Conservation (phyloP, 140 eudicot species). For the Oenanthe javanica region DNA sequence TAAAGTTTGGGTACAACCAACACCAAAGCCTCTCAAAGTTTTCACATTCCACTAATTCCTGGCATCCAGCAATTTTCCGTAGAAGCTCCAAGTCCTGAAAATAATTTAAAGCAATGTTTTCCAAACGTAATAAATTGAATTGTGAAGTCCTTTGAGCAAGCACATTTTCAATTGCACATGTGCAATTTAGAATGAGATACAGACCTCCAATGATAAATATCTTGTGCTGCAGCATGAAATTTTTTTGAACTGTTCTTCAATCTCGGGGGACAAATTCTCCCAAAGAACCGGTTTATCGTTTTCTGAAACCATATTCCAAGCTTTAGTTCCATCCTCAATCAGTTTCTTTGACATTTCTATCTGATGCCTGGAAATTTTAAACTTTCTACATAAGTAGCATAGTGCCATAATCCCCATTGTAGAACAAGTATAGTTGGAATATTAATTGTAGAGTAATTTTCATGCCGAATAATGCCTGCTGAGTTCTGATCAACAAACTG, state of each 20-base stretch:
- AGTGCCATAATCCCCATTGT: background rate
- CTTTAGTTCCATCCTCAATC: constrained; percentile 72
- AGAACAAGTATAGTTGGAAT: background rate
- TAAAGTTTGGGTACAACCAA: constrained; percentile 84
- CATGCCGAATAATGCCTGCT: background rate
- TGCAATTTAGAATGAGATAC: constrained; percentile 10
- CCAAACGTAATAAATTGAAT: background rate
- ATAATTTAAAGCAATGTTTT: background rate
- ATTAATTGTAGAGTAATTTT: background rate
- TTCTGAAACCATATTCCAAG: constrained; percentile 58
- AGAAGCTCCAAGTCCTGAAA: constrained; percentile 84
- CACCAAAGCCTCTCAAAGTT: constrained; percentile 89
- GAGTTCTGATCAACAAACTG: background rate
- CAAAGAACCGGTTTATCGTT: constrained; percentile 49
- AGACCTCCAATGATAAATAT: constrained; percentile 60
- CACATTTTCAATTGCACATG: background rate
- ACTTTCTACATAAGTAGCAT: constrained; percentile 4
- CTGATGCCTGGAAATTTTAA: constrained; percentile 51
- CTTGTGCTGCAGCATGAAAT: constrained; percentile 56
- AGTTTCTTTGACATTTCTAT: constrained; percentile 69
- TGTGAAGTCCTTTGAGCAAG: background rate
- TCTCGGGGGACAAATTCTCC: constrained; percentile 53
- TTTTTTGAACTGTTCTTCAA: constrained; percentile 54
- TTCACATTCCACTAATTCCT: constrained; percentile 53
- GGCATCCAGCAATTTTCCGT: constrained; percentile 67